Evolutionary conservation across 305 asterid species (phyloP).

Genomic region (Fraxinus latifolia): DNA sequence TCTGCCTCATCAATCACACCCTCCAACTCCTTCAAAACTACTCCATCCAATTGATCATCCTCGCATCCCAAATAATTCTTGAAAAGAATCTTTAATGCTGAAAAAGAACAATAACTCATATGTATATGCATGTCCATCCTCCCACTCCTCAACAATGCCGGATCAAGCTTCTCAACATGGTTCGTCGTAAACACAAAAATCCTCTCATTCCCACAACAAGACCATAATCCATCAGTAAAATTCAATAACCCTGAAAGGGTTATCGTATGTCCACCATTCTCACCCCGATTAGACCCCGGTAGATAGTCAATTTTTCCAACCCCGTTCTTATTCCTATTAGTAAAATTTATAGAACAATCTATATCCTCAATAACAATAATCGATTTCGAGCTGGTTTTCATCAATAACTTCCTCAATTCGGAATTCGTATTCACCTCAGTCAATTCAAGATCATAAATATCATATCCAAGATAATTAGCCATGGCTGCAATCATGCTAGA

Average conservation of each 20-base stretch:
- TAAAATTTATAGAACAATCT: slow-evolving; percentile 44
- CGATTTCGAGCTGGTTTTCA: slow-evolving; percentile 45
- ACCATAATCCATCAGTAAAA: slow-evolving; percentile 65
- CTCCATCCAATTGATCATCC: slow-evolving; percentile 31
- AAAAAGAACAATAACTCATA: slow-evolving; percentile 56
- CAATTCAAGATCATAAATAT: slow-evolving; percentile 45
- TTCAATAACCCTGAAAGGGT: slow-evolving; percentile 53
- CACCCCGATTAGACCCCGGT: slow-evolving; percentile 12
- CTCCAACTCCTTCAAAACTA: slow-evolving; percentile 27
- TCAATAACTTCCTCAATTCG: slow-evolving; percentile 41
- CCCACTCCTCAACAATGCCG: slow-evolving; percentile 45
- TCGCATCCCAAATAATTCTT: slow-evolving; percentile 51
- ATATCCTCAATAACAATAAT: slow-evolving; percentile 49
- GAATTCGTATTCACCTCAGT: slow-evolving; percentile 44
- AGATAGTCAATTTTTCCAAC: not conserved
- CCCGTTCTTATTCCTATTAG: slow-evolving; percentile 27
- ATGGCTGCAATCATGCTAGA: slow-evolving; percentile 55
- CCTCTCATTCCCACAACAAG: slow-evolving; percentile 69
- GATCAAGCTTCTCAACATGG: slow-evolving; percentile 45
- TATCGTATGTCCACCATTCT: slow-evolving; percentile 37
- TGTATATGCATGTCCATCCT: slow-evolving; percentile 59
- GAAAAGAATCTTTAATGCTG: slow-evolving; percentile 45
- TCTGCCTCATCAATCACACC: slow-evolving; percentile 36
- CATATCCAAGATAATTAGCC: slow-evolving; percentile 47
- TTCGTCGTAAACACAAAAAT: slow-evolving; percentile 61